Evolutionary conservation across 106 monocot genomes (phyloP), one percentile per base, ranked within the genome.

Genomic region (Iris macrosiphon): DNA sequence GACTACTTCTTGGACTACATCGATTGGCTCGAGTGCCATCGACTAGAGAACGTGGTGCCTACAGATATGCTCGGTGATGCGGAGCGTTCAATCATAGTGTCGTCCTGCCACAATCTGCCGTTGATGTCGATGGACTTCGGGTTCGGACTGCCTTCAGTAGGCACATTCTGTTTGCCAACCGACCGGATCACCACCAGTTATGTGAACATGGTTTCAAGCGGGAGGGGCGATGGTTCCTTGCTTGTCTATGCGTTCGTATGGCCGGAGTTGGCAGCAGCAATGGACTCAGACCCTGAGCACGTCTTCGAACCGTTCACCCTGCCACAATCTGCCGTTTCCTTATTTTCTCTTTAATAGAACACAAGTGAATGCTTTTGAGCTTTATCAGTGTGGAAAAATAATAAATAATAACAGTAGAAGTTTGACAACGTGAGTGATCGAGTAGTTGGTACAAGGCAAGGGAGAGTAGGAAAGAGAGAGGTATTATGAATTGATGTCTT

Each of bases 61-160:
- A 23, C 23, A 19, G 11, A 48, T 31, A 1, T 62, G 0, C 13
- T 48, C 4, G 44, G 61, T 1, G n/a, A n/a, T 13, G 20, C 23
- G 4, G 34, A 0, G 21, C 46, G 21, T 11, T 19, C 29, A 4
- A 21, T 62, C 12, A 32, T 48, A 3, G 34, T 62, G 14, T 62
- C 61, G 5, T 31, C 61, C 0, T 62, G 61, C 31, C 61, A 62
- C 35, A 46, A 62, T 18, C 32, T 62, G 61, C 32, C 45, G 33
- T 46, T 62, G 14, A 62, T 47, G 61, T 1, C 14, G 14, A 48
- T 45, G 47, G 61, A 62, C 22, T 62, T 62, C 7, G 47, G 61
- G 47, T 48, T 34, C 31, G 61, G 61, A 13, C 7, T 10, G 33
- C 61, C 61, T 9, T 4, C 21, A 4, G 10, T 62, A 5, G 49